These are phyloP conservation scores for Willaertia magna DNA, from an alignment of 208 protist genomes.

Conservation along the genomic window DNA sequence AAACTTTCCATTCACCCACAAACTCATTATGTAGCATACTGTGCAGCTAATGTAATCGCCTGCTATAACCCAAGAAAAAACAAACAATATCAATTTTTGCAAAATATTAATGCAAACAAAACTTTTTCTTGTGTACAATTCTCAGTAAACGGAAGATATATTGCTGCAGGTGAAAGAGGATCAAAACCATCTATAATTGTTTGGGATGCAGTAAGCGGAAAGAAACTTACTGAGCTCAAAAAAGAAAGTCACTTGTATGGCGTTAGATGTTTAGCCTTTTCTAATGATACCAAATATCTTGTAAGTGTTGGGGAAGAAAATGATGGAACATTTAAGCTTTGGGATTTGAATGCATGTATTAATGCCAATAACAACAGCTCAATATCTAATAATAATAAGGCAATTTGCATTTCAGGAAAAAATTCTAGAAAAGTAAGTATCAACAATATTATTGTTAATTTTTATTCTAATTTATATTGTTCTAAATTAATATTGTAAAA, in stretches of 20 bases:
- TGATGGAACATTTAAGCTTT: conserved; percentile 23
- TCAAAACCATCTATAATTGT: conserved; percentile 17
- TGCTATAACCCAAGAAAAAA: conserved; percentile 25
- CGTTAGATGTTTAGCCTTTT: conserved; percentile 17
- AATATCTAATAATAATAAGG: neutral
- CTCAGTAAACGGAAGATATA: conserved; percentile 12
- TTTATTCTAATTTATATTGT: neutral
- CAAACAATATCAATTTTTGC: conserved; percentile 23
- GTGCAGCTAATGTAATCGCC: conserved; percentile 26
- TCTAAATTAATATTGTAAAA: neutral
- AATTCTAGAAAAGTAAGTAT: neutral
- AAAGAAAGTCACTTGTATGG: neutral
- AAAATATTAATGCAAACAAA: neutral
- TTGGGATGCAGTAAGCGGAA: conserved; percentile 19
- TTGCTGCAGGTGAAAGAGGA: conserved; percentile 24
- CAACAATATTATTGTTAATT: no score
- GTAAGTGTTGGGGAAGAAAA: conserved; percentile 25
- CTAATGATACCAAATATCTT: conserved; percentile 23
- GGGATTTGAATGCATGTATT: neutral
- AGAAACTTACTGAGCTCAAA: neutral
- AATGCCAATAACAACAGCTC: neutral
- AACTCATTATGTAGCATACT: conserved; percentile 26
- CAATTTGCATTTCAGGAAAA: neutral
- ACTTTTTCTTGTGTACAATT: conserved; percentile 1
- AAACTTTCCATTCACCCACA: neutral